Conservation (phyloP, 495 filamentous ascomycete genomes). For the Aspergillus ostianus region DNA sequence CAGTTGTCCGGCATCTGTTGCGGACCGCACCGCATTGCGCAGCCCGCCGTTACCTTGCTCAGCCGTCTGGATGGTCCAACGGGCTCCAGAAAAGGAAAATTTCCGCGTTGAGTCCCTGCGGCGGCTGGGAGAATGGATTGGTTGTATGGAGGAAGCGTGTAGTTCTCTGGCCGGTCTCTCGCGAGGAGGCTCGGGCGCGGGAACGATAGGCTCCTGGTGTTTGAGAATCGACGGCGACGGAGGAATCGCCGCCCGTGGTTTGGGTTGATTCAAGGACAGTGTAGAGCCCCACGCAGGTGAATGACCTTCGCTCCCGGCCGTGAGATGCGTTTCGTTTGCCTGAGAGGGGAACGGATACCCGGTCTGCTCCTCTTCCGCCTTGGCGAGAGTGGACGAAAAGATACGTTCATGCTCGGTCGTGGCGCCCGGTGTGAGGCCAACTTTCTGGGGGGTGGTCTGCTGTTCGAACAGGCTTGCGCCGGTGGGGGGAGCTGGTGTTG, state of each 20-base stretch:
- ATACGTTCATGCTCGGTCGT: slow-evolving; percentile 59
- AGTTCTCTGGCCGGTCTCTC: slow-evolving; percentile 26
- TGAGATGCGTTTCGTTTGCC: slow-evolving; percentile 17
- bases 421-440: slow-evolving; percentile 54
- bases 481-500: slow-evolving; percentile 38
- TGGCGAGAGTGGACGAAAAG: slow-evolving; percentile 47
- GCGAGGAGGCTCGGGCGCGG: slow-evolving; percentile 22
- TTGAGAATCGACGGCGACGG: slow-evolving; percentile 72
- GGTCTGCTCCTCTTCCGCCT: slow-evolving; percentile 28
- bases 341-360: slow-evolving; percentile 37
- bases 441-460: slow-evolving; percentile 37
- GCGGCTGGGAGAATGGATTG: slow-evolving; percentile 3
- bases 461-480: slow-evolving; percentile 40
- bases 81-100: slow-evolving; percentile 58
- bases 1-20: slow-evolving; percentile 59
- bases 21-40: slow-evolving; percentile 79
- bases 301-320: slow-evolving; percentile 44
- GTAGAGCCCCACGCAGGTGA: slow-evolving; percentile 66
- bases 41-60: slow-evolving; percentile 90
- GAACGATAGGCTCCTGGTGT: slow-evolving; percentile 52
- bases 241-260: slow-evolving; percentile 61
- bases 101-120: slow-evolving; percentile 43
- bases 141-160: slow-evolving; percentile 12
- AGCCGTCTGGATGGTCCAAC: slow-evolving; percentile 80
- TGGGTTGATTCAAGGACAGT: slow-evolving; percentile 66